These are phyloP conservation scores for Chaetomium strumarium DNA, from an alignment of 2,329 filamentous ascomycete species.

Conservation along the genomic window DNA sequence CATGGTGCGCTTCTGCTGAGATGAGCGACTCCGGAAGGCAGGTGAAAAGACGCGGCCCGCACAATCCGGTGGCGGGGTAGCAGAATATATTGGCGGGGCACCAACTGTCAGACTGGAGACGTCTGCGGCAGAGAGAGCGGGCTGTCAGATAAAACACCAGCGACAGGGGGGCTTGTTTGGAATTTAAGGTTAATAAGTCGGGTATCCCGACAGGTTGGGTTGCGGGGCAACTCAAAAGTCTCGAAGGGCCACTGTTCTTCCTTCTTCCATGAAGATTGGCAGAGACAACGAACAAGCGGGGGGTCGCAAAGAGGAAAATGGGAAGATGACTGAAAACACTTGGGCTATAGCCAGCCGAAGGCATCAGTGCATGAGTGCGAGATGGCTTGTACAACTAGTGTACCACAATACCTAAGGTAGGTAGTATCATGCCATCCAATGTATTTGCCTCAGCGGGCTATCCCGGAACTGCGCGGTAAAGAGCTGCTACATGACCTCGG, in stretches of 20 bases:
- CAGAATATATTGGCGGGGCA: slow-evolving; percentile 16
- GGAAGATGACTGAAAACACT: too few relatives aligned
- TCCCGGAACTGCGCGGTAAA: too few relatives aligned
- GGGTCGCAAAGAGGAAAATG: too few relatives aligned
- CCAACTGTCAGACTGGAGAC: slow-evolving; percentile 16
- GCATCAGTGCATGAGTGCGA: too few relatives aligned
- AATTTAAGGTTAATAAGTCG: slow-evolving; percentile 2
- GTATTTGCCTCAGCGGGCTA: too few relatives aligned
- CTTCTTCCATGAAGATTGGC: too few relatives aligned
- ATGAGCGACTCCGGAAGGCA: slow-evolving; percentile 9
- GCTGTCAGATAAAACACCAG: slow-evolving; percentile 14
- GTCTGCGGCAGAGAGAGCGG: slow-evolving; percentile 15
- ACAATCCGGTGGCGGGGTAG: slow-evolving; percentile 16
- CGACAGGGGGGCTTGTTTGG: neutral
- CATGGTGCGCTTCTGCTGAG: slow-evolving; percentile 29
- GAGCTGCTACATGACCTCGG: too few relatives aligned
- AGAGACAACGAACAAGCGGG: too few relatives aligned
- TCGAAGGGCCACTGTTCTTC: neutral
- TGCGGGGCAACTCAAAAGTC: neutral
- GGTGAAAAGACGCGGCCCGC: slow-evolving; percentile 8
- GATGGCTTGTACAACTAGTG: too few relatives aligned
- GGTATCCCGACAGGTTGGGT: neutral
- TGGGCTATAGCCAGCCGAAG: too few relatives aligned
- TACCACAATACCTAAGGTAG: too few relatives aligned
- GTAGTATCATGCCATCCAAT: too few relatives aligned